These are phyloP conservation scores for Hypoxylon sp. DNA, from an alignment of 2,329 filamentous ascomycete genomes.

Conservation along the genomic window DNA sequence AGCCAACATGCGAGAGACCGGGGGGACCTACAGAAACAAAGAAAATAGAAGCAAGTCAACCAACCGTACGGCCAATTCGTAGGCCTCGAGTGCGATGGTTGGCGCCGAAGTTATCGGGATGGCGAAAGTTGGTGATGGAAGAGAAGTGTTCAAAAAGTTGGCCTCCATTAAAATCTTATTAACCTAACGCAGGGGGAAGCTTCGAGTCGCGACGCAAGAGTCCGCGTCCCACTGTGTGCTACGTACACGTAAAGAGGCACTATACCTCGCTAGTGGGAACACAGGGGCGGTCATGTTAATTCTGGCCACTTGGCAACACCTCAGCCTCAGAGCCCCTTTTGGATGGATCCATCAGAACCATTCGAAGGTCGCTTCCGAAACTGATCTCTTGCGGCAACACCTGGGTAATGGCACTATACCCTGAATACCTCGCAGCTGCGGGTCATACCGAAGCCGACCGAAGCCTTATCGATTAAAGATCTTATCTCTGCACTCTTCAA, in stretches of 20 bases:
- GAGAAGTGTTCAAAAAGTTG: constrained; percentile 32
- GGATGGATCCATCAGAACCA: constrained; percentile 18
- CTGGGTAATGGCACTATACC: background rate
- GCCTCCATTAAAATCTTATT: constrained; percentile 40
- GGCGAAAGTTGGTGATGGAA: constrained; percentile 29
- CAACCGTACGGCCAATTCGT: constrained; percentile 42
- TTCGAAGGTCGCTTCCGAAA: constrained; percentile 23
- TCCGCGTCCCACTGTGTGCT: constrained; percentile 38
- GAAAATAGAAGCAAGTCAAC: constrained; percentile 41
- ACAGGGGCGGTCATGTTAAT: constrained; percentile 38
- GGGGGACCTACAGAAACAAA: constrained; percentile 46
- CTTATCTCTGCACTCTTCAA: constrained; percentile 17
- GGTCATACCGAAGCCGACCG: constrained; percentile 20
- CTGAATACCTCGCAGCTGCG: background rate
- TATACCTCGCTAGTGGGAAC: constrained; percentile 1
- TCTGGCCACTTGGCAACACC: constrained; percentile 47
- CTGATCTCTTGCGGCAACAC: constrained; percentile 17
- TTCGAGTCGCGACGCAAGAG: constrained; percentile 33
- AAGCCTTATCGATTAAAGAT: constrained; percentile 37
- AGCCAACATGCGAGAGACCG: constrained; percentile 28
- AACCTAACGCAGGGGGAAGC: constrained; percentile 42
- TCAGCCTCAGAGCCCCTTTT: constrained; percentile 37
- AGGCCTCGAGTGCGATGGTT: constrained; percentile 35
- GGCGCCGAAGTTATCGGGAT: constrained; percentile 32
- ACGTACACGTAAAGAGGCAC: constrained; percentile 25